These are phyloP conservation scores for Camptophora hylomeconis DNA, from an alignment of 2,329 filamentous ascomycete species.

Conservation along the genomic window DNA sequence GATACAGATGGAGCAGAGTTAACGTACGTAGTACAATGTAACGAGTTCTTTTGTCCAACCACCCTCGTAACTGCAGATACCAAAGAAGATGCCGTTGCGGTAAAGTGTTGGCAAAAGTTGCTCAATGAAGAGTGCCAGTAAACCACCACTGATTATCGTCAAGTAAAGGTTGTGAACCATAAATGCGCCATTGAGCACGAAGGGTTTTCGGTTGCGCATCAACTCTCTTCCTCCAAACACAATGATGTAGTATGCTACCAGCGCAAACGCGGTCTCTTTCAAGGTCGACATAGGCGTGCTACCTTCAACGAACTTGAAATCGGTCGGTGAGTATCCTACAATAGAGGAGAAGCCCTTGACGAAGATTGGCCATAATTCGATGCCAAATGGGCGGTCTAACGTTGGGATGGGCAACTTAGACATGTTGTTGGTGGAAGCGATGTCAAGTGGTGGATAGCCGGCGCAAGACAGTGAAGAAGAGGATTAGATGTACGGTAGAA, in stretches of 20 bases:
- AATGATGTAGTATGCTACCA: constrained; percentile 80
- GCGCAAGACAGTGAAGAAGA: not conserved
- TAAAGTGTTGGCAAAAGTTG: constrained; percentile 75
- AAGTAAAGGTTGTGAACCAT: constrained; percentile 95
- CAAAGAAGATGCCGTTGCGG: constrained; percentile 71
- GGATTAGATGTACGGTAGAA: too few species aligned
- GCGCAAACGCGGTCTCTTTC: constrained; percentile 65
- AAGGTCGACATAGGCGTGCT: constrained; percentile 83
- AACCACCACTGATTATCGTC: constrained; percentile 66
- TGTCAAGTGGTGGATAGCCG: not conserved
- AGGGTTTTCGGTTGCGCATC: constrained; percentile 75
- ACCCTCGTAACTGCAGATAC: constrained; percentile 64
- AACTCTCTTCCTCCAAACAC: constrained; percentile 86
- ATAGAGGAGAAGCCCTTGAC: constrained; percentile 67
- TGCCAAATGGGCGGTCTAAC: constrained; percentile 81
- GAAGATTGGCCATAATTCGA: constrained; percentile 90
- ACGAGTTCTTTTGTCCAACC: constrained; percentile 92
- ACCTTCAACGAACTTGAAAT: constrained; percentile 73
- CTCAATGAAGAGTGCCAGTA: constrained; percentile 79
- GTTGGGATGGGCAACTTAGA: constrained; percentile 52
- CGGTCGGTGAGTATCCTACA: constrained; percentile 67
- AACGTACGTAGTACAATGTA: constrained; percentile 86
- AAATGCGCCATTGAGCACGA: constrained; percentile 81
- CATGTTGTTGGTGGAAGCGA: constrained; percentile 2
- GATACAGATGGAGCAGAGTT: not conserved